Conservation (phyloP, 2,329 filamentous ascomycete species). For the Achaetomium macrosporum region DNA sequence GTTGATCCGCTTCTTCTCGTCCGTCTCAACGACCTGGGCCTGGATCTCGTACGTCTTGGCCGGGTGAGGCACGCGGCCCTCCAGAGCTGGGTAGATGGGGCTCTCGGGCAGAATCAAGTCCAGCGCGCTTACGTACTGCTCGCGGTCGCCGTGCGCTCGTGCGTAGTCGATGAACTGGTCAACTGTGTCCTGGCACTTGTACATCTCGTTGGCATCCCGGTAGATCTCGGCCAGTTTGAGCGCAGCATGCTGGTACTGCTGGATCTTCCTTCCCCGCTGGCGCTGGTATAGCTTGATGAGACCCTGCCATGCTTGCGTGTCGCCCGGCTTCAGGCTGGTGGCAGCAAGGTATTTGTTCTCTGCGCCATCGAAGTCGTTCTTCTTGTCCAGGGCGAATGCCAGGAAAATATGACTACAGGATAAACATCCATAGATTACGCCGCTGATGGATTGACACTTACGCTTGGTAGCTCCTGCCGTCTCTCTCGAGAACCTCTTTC, state of each 20-base stretch:
- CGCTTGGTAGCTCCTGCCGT: slow-evolving; percentile 77
- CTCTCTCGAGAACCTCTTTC: slow-evolving; percentile 61
- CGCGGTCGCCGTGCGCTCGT: slow-evolving; percentile 62
- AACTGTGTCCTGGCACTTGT: slow-evolving; percentile 61
- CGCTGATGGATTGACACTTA: slow-evolving; percentile 34
- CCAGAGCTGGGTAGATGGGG: slow-evolving; percentile 72
- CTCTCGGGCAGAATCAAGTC: slow-evolving; percentile 72
- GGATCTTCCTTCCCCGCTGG: slow-evolving; percentile 62
- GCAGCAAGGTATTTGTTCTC: slow-evolving; percentile 72
- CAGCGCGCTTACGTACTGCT: slow-evolving; percentile 71
- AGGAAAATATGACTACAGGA: slow-evolving; percentile 67
- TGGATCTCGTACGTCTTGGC: slow-evolving; percentile 75
- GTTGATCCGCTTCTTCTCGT: slow-evolving; percentile 87
- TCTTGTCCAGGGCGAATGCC: slow-evolving; percentile 77
- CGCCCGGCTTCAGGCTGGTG: slow-evolving; percentile 62
- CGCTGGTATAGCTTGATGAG: slow-evolving; percentile 80
- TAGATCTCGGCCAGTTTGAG: slow-evolving; percentile 71
- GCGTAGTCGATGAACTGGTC: slow-evolving; percentile 75
- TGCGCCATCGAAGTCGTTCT: slow-evolving; percentile 63
- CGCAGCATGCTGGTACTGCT: slow-evolving; percentile 67
- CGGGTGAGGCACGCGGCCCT: slow-evolving; percentile 77
- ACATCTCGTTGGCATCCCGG: slow-evolving; percentile 57
- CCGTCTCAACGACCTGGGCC: slow-evolving; percentile 74
- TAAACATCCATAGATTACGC: neutral
- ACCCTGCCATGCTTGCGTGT: slow-evolving; percentile 87